Conservation (phyloP, 164 flowering plant species). For the Chimonanthus praecox region DNA sequence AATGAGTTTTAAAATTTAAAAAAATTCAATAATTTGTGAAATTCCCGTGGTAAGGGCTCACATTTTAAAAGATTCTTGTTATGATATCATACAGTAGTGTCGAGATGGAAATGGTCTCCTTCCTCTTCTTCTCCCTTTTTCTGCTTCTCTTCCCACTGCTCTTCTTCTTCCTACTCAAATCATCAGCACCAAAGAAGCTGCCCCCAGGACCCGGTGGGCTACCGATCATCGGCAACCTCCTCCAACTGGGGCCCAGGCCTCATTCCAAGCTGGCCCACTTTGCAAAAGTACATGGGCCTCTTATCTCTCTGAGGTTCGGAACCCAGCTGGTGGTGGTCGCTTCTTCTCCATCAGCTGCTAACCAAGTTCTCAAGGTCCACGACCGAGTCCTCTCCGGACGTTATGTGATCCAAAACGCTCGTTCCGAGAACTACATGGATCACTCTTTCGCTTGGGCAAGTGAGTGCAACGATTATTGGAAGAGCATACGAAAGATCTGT, state of each 20-base stretch:
- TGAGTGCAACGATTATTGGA: conserved; percentile 34
- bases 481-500: conserved; percentile 25
- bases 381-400: conserved; percentile 25
- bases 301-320: conserved; percentile 26
- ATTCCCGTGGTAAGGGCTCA: too few species aligned
- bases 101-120: too few species aligned
- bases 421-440: not conserved
- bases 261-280: conserved; percentile 17
- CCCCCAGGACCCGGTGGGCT: conserved; percentile 32
- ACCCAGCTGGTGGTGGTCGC: conserved; percentile 22
- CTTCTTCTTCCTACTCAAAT: conserved; percentile 2
- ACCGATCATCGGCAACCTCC: conserved; percentile 25
- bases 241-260: conserved; percentile 18
- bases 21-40: too few species aligned
- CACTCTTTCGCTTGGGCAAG: conserved; percentile 22
- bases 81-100: too few species aligned
- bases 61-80: too few species aligned
- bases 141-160: not conserved
- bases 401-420: conserved; percentile 12
- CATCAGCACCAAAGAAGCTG: conserved; percentile 6
- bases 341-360: conserved; percentile 24
- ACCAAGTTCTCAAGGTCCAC: conserved; percentile 31
- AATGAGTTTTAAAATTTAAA: too few species aligned
- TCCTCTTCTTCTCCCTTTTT: too few species aligned
- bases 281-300: conserved; percentile 22